Base-by-base conservation (phyloP, 768 basidiomycete genomes). In the Coprinopsis strossmayeri region DNA sequence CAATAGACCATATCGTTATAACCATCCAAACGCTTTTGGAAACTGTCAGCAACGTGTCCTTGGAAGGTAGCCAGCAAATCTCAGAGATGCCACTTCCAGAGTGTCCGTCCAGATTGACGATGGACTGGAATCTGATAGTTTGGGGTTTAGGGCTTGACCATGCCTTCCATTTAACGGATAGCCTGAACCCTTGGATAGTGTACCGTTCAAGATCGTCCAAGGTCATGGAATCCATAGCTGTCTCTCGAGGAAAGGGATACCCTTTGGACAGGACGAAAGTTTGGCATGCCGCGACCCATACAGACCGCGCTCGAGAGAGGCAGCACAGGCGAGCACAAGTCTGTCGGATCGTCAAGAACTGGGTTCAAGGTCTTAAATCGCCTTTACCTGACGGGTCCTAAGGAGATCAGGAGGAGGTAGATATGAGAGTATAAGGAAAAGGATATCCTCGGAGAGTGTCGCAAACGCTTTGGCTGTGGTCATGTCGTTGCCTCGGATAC, bases 11-110 rank as follows among this genome's bases (percentile, higher is more conserved):
- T 13, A 45, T 18, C n/a, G 28, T 27, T 11, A 45, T n/a, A 4
- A 45, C 27, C 27, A 45, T 11, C 43, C 43, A 45, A n/a, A 45
- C 21, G 18, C 43, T 45, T 20, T 45, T 45, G 3, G 43, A 45
- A 4, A 45, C 43, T 18, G 28, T 32, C 27, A 45, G n/a, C 4
- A 45, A 18, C 25, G 30, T 7, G 18, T 45, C 28, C 27, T 18
- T 45, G 9, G 3, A 5, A n/a, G 43, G 43, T 11, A 45, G 21
- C 4, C 7, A 32, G 43, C 18, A 32, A 15, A 32, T 18, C 11
- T 45, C 7, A 4, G 43, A 28, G 12, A 45, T 20, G n/a, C 7
- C 43, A 20, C 43, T 45, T n/a, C 43, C 43, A 28, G 27, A 28
- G 23, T 45, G 43, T 3, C 43, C 43, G 15, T 45, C 43, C 28